Evolutionary conservation across 2,329 filamentous ascomycete genomes (phyloP), one percentile per base, ranked within the genome.

Genomic region (Biscogniauxia marginata): DNA sequence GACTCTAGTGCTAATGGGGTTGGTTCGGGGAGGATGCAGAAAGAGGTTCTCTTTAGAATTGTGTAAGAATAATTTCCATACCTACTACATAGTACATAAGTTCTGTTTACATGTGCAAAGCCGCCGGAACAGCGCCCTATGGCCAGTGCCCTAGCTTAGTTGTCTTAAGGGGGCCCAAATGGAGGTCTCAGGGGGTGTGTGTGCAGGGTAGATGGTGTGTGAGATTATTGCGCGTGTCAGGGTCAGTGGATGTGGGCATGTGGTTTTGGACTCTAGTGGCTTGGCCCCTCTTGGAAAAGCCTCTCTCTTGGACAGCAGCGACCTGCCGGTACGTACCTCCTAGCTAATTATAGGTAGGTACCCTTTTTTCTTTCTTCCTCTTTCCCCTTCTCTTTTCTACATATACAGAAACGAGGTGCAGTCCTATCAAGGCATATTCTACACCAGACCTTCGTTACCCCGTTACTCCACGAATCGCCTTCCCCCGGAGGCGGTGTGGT

Each of bases 181-280:
- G 44, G 44, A 22, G 16, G 49, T 23, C 20, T 21, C 43, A 43
- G 48, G 58, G 59, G 55, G 57, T 58, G 56, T 52, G 50, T 20
- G 39, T 20, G 55, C 18, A 52, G 51, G 52, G 9, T 49, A 53
- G 47, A 52, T 58, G 56, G 61, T 59, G 62, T 57, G 56, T 62
- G 62, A 60, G 57, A 59, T 59, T 50, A 60, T 59, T 62, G 53
- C 60, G 56, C 62, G 58, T 64, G 62, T 60, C 54, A 39, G 58
- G 55, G 62, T 59, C 60, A 58, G 61, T 59, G 61, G 61, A 55
- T 54, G 55, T 54, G 55, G 59, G 19, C 61, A 61, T 63, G 59
- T 63, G 61, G 51, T 63, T 58, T 55, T n/a, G 47, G 55, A 19
- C 44, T 46, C 44, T 46, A 46, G 30, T 16, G 30, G 30, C 30